Conservation (phyloP, 108 stramenopile species). For the Pseudonitzschia delicatissima region DNA sequence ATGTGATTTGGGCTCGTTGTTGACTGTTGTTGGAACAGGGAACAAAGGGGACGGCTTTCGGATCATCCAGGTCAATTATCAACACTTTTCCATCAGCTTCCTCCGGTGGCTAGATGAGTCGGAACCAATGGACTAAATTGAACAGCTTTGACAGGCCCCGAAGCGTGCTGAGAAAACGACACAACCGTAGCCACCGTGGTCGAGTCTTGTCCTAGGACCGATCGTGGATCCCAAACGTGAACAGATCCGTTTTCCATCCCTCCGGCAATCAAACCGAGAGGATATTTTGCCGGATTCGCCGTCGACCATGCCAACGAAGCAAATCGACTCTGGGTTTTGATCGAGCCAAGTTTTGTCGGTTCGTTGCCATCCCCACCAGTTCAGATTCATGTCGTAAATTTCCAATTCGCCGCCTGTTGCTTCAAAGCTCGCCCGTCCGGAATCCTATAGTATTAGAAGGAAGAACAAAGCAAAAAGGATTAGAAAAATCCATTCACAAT, state of each 20-base stretch:
- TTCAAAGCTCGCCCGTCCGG: conserved; percentile 80
- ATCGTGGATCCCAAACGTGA: conserved; percentile 85
- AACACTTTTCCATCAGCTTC: conserved; percentile 75
- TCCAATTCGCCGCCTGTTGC: conserved; percentile 94
- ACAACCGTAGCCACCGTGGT: conserved; percentile 30
- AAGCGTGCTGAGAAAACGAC: conserved; percentile 40
- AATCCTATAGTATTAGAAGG: conserved; percentile 34
- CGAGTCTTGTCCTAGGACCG: conserved; percentile 32
- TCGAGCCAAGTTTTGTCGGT: conserved; percentile 59
- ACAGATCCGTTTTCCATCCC: conserved; percentile 96
- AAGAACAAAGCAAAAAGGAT: background rate
- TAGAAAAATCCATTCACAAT: background rate
- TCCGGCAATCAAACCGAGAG: conserved; percentile 86
- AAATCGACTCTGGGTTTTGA: conserved; percentile 78
- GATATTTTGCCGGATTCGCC: conserved; percentile 24
- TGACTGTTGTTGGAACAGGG: conserved; percentile 32
- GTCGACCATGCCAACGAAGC: conserved; percentile 58
- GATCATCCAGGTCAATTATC: conserved; percentile 51
- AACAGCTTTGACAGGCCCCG: conserved; percentile 76
- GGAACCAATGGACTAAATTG: conserved; percentile 84
- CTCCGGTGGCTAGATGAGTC: conserved; percentile 79
- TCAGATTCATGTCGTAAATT: conserved; percentile 69
- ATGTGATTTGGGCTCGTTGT: conserved; percentile 81
- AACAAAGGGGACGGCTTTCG: conserved; percentile 29
- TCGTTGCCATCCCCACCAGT: conserved; percentile 12